Percentiles rank a stretch among this genome's conserved stretches.
Conservation (phyloP, 306 rosid genomes). For the Vigna trinervia region DNA sequence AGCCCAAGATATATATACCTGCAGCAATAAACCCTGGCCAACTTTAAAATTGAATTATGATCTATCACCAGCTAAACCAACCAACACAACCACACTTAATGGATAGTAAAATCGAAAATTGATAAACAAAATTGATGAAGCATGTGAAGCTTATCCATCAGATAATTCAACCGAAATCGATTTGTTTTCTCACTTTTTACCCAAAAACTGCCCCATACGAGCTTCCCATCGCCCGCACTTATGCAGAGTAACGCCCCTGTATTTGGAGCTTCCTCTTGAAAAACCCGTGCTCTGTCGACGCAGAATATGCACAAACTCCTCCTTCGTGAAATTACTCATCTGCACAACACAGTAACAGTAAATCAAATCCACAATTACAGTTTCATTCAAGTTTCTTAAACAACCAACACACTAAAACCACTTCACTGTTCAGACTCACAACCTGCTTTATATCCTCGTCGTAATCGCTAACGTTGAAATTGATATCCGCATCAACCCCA, state of each 20-base stretch:
- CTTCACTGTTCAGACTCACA: not conserved
- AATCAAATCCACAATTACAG: not conserved
- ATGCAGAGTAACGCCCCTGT: slow-evolving; percentile 92
- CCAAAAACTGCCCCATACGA: slow-evolving; percentile 96
- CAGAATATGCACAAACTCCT: slow-evolving; percentile 88
- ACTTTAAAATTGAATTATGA: slow-evolving; percentile 35
- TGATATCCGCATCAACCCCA: slow-evolving; percentile 89
- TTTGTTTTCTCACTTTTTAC: slow-evolving; percentile 70
- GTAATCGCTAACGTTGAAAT: slow-evolving; percentile 78
- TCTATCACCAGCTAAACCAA: slow-evolving; percentile 34
- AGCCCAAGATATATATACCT: slow-evolving; percentile 97
- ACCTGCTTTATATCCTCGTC: slow-evolving; percentile 90
- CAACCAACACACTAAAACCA: not conserved
- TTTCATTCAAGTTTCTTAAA: not conserved
- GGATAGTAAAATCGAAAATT: not conserved
- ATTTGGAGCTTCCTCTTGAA: slow-evolving; percentile 90
- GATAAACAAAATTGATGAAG: not conserved
- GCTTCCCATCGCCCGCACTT: slow-evolving; percentile 99
- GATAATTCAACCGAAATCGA: slow-evolving; percentile 25
- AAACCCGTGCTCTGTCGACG: slow-evolving; percentile 95
- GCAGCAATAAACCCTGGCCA: slow-evolving; percentile 56
- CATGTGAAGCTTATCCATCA: slow-evolving; percentile 1
- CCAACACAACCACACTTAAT: not conserved
- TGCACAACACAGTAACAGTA: slow-evolving; percentile 36
- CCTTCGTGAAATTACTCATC: slow-evolving; percentile 86